These are phyloP conservation scores for Tylopilus sp. DNA, from an alignment of 768 basidiomycete species.

Conservation along the genomic window DNA sequence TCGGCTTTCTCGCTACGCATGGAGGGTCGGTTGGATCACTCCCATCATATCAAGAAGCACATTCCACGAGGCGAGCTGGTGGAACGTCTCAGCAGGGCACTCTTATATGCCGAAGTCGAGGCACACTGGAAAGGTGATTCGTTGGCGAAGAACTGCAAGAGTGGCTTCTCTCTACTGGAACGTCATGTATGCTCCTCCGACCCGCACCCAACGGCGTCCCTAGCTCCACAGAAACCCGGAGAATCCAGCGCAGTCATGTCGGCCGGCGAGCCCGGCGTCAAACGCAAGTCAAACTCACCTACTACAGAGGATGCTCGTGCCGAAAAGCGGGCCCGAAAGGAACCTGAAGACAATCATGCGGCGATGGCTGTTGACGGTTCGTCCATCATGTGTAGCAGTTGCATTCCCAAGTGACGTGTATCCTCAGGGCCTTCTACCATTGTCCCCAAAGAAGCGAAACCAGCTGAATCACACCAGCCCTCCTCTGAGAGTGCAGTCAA, in stretches of 20 bases:
- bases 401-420: background rate
- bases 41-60: conserved; percentile 65
- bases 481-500: conserved; percentile 20
- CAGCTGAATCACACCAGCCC: conserved; percentile 17
- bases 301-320: conserved; percentile 45
- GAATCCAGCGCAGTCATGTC: conserved; percentile 7
- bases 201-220: conserved; percentile 23
- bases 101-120: conserved; percentile 81
- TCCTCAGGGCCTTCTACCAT: conserved; percentile 12
- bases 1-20: conserved; percentile 77
- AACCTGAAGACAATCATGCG: conserved; percentile 36
- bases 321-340: conserved; percentile 63
- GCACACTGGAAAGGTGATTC: conserved; percentile 71
- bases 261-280: conserved; percentile 29
- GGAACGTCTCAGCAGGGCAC: conserved; percentile 74
- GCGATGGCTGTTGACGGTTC: conserved; percentile 43
- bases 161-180: conserved; percentile 71
- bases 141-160: conserved; percentile 62
- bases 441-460: conserved; percentile 21
- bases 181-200: conserved; percentile 67
- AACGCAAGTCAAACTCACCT: conserved; percentile 52
- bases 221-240: conserved; percentile 17
- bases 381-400: conserved; percentile 29
- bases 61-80: conserved; percentile 80
- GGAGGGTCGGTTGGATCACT: conserved; percentile 69